Evolutionary conservation across 2,329 filamentous ascomycete species (phyloP).

Genomic region (Leptographium lundbergii): DNA sequence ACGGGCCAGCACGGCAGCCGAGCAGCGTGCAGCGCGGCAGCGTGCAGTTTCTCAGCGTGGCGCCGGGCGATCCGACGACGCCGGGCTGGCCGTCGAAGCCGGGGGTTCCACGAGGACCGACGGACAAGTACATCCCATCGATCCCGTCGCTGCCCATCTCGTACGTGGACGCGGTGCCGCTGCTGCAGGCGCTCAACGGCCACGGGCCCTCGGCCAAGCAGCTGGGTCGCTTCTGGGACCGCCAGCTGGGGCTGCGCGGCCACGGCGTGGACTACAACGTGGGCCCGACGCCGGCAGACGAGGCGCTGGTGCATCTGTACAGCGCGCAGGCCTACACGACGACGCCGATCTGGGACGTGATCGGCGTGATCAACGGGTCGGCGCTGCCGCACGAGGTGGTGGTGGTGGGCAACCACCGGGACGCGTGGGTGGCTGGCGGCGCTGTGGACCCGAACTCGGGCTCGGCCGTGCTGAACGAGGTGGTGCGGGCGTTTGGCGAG

Average conservation of each 20-base stretch:
- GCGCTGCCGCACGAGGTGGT: conserved; percentile 68
- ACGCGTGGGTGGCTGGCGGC: conserved; percentile 62
- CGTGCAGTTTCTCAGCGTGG: conserved; percentile 63
- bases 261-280: conserved; percentile 78
- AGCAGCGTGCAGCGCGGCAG: conserved; percentile 86
- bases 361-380: conserved; percentile 82
- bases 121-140: conserved; percentile 57
- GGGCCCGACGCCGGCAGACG: conserved; percentile 61
- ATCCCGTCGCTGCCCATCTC: conserved; percentile 91
- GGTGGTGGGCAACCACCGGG: conserved; percentile 71
- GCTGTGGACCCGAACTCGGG: conserved; percentile 73
- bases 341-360: conserved; percentile 80
- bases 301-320: conserved; percentile 54
- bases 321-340: conserved; percentile 75
- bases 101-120: conserved; percentile 63
- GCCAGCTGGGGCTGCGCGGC: conserved; percentile 59
- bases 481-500: conserved; percentile 59
- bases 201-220: conserved; percentile 67
- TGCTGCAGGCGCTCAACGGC: conserved; percentile 83
- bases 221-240: conserved; percentile 59
- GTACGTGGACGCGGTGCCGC: conserved; percentile 71
- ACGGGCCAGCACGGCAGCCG: conserved; percentile 77
- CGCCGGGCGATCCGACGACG: conserved; percentile 70
- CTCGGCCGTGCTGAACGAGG: conserved; percentile 67
- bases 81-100: conserved; percentile 90